These are phyloP conservation scores for Hyaloscypha hepaticicola DNA, from an alignment of 495 filamentous ascomycete species.

Conservation along the genomic window DNA sequence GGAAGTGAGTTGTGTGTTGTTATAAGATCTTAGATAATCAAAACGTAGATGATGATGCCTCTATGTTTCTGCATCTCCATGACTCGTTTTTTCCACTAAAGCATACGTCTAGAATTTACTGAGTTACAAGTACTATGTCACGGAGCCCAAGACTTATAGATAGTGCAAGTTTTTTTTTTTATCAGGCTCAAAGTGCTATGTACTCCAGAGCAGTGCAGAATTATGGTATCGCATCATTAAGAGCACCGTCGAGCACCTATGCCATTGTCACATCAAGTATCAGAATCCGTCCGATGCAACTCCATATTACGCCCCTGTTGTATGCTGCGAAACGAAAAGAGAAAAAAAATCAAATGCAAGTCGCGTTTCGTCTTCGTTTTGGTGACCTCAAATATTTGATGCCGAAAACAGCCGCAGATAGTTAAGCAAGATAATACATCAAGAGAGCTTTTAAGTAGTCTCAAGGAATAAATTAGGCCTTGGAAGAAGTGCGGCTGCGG, in stretches of 20 bases:
- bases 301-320: neutral
- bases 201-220: neutral
- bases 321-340: neutral
- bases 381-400: neutral
- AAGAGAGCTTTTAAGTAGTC: neutral
- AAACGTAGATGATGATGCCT: neutral
- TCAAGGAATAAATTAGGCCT: neutral
- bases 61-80: too few species aligned
- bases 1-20: neutral
- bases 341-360: neutral
- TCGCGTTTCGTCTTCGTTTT: neutral
- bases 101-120: too few species aligned
- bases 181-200: neutral
- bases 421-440: neutral
- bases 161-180: neutral
- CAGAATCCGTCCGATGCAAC: neutral
- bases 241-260: neutral
- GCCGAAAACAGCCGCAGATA: neutral
- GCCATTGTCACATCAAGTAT: neutral
- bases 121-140: too few species aligned
- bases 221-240: neutral
- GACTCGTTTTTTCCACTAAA: too few species aligned
- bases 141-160: neutral
- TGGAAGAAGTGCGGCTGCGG: slow-evolving; percentile 6
- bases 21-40: neutral